phyloP scores from a whole-genome alignment of 179 eudicot species.

The Silene coronaria region DNA sequence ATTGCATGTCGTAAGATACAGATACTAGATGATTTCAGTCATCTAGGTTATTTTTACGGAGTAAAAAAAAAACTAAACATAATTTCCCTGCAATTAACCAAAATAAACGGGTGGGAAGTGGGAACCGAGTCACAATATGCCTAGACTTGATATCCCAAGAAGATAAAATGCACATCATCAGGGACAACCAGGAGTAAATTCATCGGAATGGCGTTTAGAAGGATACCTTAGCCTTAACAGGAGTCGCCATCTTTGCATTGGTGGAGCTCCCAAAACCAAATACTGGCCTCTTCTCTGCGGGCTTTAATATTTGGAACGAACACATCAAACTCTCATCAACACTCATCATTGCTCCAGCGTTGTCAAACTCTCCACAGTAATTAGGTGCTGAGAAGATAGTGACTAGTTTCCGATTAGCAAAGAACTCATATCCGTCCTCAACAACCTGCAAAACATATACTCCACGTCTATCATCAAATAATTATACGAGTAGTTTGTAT shows the following conservation, averaged over 20 bases:
- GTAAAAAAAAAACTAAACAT: too few species aligned
- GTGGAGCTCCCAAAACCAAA: slow-evolving; percentile 50
- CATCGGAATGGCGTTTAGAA: neutral
- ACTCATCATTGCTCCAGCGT: slow-evolving; percentile 59
- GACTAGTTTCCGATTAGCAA: slow-evolving; percentile 58
- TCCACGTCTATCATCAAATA: too few species aligned
- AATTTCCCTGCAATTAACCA: too few species aligned
- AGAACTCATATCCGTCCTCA: slow-evolving; percentile 70
- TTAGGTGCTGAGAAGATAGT: slow-evolving; percentile 37
- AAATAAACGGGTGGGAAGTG: too few species aligned
- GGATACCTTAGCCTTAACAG: slow-evolving; percentile 35
- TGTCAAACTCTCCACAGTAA: slow-evolving; percentile 37
- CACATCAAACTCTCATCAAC: slow-evolving; percentile 64
- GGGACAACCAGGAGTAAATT: neutral
- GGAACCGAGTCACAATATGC: too few species aligned
- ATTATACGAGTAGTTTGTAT: too few species aligned
- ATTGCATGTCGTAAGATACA: too few species aligned
- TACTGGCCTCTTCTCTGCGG: slow-evolving; percentile 54
- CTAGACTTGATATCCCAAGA: too few species aligned
- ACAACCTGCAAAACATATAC: slow-evolving; percentile 65
- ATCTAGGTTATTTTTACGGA: too few species aligned
- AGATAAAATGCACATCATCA: neutral
- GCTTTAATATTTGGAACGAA: slow-evolving; percentile 58
- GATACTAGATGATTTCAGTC: too few species aligned
- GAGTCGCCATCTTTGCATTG: slow-evolving; percentile 33